phyloP scores from a whole-genome alignment of 805 yeast genomes.

The Candida gorgasii region DNA sequence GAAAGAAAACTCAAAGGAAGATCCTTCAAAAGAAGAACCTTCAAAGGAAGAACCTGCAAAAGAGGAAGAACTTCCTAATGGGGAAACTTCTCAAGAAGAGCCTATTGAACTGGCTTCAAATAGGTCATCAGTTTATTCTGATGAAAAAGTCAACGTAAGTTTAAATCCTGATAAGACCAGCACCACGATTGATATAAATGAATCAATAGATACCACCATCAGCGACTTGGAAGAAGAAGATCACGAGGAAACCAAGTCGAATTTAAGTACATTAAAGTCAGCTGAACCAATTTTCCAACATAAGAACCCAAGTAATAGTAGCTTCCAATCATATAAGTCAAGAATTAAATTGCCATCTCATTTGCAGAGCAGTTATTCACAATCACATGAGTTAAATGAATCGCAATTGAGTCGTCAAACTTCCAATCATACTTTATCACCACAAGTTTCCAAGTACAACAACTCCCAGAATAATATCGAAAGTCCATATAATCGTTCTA shows the following conservation, averaged over 20 bases:
- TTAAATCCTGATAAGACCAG: slow-evolving; percentile 3
- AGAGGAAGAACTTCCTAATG: too few species aligned
- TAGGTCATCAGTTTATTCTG: slow-evolving; percentile 23
- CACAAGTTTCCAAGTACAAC: slow-evolving; percentile 1
- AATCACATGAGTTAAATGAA: slow-evolving; percentile 1
- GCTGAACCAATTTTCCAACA: slow-evolving; percentile 15
- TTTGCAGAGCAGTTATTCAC: slow-evolving; percentile 18
- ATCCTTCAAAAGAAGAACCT: neutral
- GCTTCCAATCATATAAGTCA: slow-evolving; percentile 30
- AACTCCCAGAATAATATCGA: slow-evolving; percentile 10
- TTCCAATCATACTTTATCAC: slow-evolving; percentile 6
- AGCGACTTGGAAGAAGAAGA: slow-evolving; percentile 5
- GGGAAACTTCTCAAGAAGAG: too few species aligned
- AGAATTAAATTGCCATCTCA: slow-evolving; percentile 35
- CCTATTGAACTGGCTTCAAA: slow-evolving; percentile 13
- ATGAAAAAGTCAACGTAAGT: slow-evolving; percentile 9
- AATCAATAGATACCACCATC: slow-evolving; percentile 8
- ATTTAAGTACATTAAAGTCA: slow-evolving; percentile 6
- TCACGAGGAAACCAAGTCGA: neutral
- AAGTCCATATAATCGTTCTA: slow-evolving; percentile 10
- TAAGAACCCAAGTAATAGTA: slow-evolving; percentile 23
- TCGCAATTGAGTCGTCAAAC: slow-evolving; percentile 8
- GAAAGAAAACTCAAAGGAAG: too few species aligned
- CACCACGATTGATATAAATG: slow-evolving; percentile 2
- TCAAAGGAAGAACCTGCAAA: neutral